Conservation (phyloP, 768 basidiomycete genomes). For the Phaeolepiota aurea region DNA sequence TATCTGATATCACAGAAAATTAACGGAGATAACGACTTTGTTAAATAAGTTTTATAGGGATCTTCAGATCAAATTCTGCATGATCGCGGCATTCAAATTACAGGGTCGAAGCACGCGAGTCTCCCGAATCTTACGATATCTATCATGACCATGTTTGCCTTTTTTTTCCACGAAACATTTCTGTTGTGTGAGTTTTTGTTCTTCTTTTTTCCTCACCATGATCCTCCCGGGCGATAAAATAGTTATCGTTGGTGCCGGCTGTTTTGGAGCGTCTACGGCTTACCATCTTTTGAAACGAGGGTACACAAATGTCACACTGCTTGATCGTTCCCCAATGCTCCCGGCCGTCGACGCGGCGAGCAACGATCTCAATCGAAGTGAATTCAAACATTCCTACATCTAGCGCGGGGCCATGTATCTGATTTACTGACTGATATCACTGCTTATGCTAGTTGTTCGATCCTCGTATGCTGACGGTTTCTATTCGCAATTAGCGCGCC, state of each 20-base stretch:
- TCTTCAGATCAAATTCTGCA: not conserved
- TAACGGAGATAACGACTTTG: not conserved
- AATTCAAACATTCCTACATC: constrained; percentile 7
- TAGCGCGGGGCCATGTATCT: too few relatives aligned
- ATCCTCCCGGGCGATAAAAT: constrained; percentile 26
- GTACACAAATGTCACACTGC: constrained; percentile 60
- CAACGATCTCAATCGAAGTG: constrained; percentile 45
- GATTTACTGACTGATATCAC: too few relatives aligned
- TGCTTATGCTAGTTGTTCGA: constrained; percentile 47
- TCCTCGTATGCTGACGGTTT: constrained; percentile 64
- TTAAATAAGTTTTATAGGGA: not conserved
- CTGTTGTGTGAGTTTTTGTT: not conserved
- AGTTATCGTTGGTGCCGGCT: constrained; percentile 74
- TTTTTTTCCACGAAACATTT: too few relatives aligned
- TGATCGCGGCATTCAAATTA: not conserved
- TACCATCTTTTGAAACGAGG: constrained; percentile 66
- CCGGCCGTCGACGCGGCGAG: constrained; percentile 82
- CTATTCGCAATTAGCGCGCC: constrained; percentile 63
- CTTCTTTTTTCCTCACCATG: constrained; percentile 11
- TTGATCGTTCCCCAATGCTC: constrained; percentile 60
- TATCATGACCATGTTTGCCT: too few relatives aligned
- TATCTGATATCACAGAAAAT: not conserved
- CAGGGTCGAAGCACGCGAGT: too few relatives aligned
- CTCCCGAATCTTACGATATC: too few relatives aligned
- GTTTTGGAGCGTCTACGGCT: constrained; percentile 85